Conservation (phyloP, 352 stramenopile species). For the Globisporangium spinosum region DNA sequence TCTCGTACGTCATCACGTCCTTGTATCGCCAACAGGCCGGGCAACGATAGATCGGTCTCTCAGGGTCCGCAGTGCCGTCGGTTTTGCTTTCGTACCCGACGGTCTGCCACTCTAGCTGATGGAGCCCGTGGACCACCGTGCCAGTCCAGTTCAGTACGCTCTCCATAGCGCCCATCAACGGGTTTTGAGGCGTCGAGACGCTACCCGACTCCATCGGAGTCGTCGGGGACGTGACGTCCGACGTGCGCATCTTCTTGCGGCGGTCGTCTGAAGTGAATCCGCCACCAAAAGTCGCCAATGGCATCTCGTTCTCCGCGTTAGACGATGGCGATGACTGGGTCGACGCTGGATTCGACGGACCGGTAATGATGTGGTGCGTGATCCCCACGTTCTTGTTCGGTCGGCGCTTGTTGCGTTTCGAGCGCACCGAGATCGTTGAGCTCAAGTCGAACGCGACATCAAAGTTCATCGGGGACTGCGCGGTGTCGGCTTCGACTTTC, state of each 20-base stretch:
- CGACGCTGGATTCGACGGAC: conserved; percentile 58
- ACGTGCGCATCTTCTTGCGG: conserved; percentile 62
- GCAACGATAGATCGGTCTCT: conserved; percentile 79
- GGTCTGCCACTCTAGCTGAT: conserved; percentile 80
- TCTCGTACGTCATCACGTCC: conserved; percentile 82
- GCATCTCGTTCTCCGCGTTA: conserved; percentile 61
- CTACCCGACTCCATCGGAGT: conserved; percentile 23
- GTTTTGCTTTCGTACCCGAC: conserved; percentile 76
- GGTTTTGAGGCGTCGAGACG: conserved; percentile 27
- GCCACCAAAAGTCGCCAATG: conserved; percentile 39
- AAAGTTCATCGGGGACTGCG: conserved; percentile 83
- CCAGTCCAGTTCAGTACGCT: conserved; percentile 70
- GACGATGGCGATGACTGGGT: conserved; percentile 65
- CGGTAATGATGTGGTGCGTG: conserved; percentile 74
- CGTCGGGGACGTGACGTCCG: conserved; percentile 17
- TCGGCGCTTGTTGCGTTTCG: conserved; percentile 92
- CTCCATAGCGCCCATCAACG: conserved; percentile 67
- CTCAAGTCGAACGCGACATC: conserved; percentile 90
- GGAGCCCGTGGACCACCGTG: conserved; percentile 66
- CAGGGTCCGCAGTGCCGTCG: conserved; percentile 61
- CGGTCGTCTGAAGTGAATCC: conserved; percentile 61
- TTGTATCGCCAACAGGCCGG: conserved; percentile 84
- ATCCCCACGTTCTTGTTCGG: conserved; percentile 50
- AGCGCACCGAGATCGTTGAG: conserved; percentile 91
- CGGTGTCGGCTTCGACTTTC: conserved; percentile 88